These are phyloP conservation scores for Tulasnella calospora DNA, from an alignment of 768 basidiomycete species.

Conservation along the genomic window DNA sequence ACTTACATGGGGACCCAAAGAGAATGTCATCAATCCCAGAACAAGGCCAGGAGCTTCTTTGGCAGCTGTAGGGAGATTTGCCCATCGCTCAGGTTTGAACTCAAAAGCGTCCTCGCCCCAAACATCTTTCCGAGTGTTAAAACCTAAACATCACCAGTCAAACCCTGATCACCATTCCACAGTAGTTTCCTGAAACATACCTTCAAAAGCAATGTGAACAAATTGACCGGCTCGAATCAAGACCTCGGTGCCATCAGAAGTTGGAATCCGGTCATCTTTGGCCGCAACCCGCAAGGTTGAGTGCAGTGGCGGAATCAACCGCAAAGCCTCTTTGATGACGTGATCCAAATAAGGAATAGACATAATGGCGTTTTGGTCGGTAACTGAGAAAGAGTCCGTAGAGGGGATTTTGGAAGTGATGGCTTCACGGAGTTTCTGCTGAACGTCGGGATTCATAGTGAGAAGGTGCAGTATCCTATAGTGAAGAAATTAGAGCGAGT, in stretches of 20 bases:
- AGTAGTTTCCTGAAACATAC: background rate
- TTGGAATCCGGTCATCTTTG: conserved; percentile 26
- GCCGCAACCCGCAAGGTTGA: conserved; percentile 19
- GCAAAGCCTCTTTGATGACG: conserved; percentile 67
- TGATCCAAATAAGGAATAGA: conserved; percentile 66
- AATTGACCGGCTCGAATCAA: conserved; percentile 70
- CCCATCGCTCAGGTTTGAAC: conserved; percentile 67
- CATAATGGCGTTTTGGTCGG: conserved; percentile 3
- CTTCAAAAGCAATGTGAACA: conserved; percentile 71
- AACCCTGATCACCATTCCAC: background rate
- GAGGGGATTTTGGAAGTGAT: conserved; percentile 40
- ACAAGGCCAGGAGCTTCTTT: conserved; percentile 51
- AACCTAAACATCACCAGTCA: conserved; percentile 37
- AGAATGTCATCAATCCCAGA: conserved; percentile 52
- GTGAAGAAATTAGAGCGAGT: background rate
- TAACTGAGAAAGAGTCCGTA: background rate
- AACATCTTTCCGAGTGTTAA: conserved; percentile 63
- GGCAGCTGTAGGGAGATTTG: conserved; percentile 61
- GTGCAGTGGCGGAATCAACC: conserved; percentile 61
- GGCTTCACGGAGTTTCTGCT: conserved; percentile 68
- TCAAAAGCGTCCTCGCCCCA: conserved; percentile 24
- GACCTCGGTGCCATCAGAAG: conserved; percentile 64
- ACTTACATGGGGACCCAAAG: conserved; percentile 72
- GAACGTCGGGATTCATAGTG: conserved; percentile 59
- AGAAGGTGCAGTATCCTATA: conserved; percentile 57